phyloP scores from a whole-genome alignment of 148 eudicot species.

The Polygonum aviculare region DNA sequence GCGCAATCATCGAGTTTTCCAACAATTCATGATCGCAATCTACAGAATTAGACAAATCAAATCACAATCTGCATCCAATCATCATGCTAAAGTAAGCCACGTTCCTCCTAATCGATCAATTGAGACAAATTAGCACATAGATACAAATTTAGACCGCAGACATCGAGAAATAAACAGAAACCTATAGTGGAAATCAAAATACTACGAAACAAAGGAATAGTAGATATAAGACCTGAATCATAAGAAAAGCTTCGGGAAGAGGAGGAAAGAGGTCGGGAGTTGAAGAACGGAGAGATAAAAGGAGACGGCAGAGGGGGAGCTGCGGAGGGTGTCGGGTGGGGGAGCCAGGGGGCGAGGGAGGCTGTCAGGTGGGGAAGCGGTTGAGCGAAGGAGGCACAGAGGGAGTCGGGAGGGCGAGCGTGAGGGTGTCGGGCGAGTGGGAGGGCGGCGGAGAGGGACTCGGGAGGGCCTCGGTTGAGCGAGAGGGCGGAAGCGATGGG shows the following conservation, averaged over 20 bases:
- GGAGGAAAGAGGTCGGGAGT: background rate
- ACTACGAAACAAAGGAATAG: background rate
- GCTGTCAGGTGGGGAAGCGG: too few species aligned
- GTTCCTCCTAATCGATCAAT: background rate
- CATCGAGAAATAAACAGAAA: background rate
- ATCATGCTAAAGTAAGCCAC: background rate
- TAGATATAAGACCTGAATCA: background rate
- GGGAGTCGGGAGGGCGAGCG: too few species aligned
- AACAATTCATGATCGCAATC: background rate
- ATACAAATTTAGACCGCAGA: background rate
- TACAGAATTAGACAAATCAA: background rate
- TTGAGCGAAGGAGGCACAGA: too few species aligned
- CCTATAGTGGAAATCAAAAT: background rate
- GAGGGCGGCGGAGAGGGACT: too few species aligned
- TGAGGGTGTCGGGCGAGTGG: too few species aligned
- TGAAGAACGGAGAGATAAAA: background rate
- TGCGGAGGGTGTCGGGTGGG: background rate
- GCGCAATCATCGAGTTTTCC: background rate
- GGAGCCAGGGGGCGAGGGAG: too few species aligned
- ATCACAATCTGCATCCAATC: background rate
- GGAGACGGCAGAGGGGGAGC: constrained; percentile 3
- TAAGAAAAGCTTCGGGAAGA: background rate
- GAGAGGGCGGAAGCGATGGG: too few species aligned
- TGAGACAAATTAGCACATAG: background rate
- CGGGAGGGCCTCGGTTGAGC: too few species aligned